A percentile compares a stretch with the other conserved stretches of the same genome.
phyloP scores from a whole-genome alignment of 768 basidiomycete genomes.

The Lyophyllum shimeji region DNA sequence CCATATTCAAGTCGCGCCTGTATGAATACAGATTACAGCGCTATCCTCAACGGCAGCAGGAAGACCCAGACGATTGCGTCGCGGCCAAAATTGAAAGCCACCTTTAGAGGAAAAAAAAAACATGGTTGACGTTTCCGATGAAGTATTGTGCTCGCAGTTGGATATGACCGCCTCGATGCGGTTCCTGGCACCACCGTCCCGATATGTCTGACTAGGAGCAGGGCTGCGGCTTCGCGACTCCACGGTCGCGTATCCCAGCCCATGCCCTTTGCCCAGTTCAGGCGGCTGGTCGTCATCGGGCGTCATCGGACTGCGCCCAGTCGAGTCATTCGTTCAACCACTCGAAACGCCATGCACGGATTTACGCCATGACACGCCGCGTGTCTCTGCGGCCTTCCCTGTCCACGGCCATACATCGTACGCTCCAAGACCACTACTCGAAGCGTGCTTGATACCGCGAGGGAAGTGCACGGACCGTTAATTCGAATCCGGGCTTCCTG shows the following conservation, averaged over 20 bases:
- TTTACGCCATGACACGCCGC: background rate
- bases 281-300: slow-evolving; percentile 4
- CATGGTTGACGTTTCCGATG: too few species aligned
- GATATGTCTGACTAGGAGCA: background rate
- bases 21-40: too few species aligned
- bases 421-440: background rate
- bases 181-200: background rate
- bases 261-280: slow-evolving; percentile 7
- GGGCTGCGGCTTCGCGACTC: background rate
- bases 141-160: background rate
- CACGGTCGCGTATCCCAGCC: background rate
- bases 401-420: background rate
- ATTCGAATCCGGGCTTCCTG: background rate
- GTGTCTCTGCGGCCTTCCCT: too few species aligned
- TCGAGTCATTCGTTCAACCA: background rate
- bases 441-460: background rate
- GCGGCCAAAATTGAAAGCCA: too few species aligned
- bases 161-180: background rate
- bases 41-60: too few species aligned
- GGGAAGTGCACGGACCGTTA: background rate
- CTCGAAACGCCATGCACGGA: background rate
- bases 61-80: too few species aligned
- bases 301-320: background rate
- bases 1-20: too few species aligned
- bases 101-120: too few species aligned